phyloP scores from a whole-genome alignment of 2,329 filamentous ascomycete genomes.

The Torrubiellomyces zombiae region DNA sequence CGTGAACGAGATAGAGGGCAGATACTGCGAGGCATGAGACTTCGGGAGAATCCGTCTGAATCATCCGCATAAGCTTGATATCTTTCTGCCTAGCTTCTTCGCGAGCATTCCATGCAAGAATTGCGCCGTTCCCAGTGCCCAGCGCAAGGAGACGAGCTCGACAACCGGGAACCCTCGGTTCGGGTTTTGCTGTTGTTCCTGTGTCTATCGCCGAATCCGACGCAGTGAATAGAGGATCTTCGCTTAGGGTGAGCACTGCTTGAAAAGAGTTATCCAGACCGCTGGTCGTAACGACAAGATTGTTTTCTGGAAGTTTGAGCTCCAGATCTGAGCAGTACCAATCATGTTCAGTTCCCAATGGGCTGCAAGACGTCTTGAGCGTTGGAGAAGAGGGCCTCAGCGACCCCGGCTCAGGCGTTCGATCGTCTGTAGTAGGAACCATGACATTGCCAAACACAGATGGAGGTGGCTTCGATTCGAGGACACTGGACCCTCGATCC shows the following conservation, averaged over 20 bases:
- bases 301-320: slow-evolving; percentile 38
- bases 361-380: slow-evolving; percentile 9
- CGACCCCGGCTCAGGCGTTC: slow-evolving; percentile 8
- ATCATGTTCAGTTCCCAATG: too few species aligned
- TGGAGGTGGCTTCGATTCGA: too few species aligned
- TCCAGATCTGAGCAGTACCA: slow-evolving; percentile 14
- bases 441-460: too few species aligned
- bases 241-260: slow-evolving; percentile 52
- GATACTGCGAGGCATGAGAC: slow-evolving; percentile 72
- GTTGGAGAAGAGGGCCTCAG: slow-evolving; percentile 9
- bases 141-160: slow-evolving; percentile 65
- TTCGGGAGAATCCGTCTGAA: slow-evolving; percentile 80
- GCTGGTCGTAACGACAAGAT: slow-evolving; percentile 51
- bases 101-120: slow-evolving; percentile 76
- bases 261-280: slow-evolving; percentile 61
- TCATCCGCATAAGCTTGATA: slow-evolving; percentile 58
- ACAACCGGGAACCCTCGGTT: slow-evolving; percentile 60
- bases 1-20: slow-evolving; percentile 77
- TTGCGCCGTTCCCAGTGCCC: slow-evolving; percentile 61
- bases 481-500: too few species aligned
- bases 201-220: slow-evolving; percentile 31
- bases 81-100: slow-evolving; percentile 28
- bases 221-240: slow-evolving; percentile 49
- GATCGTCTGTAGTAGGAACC: too few species aligned
- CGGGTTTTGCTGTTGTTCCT: slow-evolving; percentile 17